Base-by-base conservation (phyloP, 2,329 filamentous ascomycete species). In the Fusarium odoratissimum region DNA sequence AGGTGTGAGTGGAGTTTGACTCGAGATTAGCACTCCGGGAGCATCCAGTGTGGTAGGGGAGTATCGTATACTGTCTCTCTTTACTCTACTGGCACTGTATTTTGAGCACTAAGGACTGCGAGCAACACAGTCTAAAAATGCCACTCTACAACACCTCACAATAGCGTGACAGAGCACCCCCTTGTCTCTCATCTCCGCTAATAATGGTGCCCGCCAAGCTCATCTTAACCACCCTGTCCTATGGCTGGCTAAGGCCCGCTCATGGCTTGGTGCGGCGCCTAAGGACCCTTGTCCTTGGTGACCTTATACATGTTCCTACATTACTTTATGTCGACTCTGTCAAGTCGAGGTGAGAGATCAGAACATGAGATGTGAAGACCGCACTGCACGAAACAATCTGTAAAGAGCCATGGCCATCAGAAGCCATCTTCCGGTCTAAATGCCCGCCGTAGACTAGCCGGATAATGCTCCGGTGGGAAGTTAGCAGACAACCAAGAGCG, bases 1-100 rank as follows among this genome's bases (percentile, higher is more conserved):
- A 76, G 79, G 83, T 83, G 79, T 84, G 83, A 79, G 81, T 84
- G 82, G 80, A 77, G 81, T 81, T 77, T 64, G 67, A 73, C 69
- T 78, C 78, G 81, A 85, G 83, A 85, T 85, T 84, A 84, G 76
- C 80, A 61, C 80, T 80, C 76, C 69, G 71, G 67, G 65, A 72
- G 67, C 75, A 77, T 79, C 65, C 44, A 69, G 67, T 42, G 38
- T 54, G 78, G 73, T 83, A 83, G 74, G 65, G 62, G 55, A 62
- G 54, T 57, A 78, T 75, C 78, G 51, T 51, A 38, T 49, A 69
- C 72, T 71, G 78, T 80, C 54, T 17, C 1, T 0, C 0, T 0
- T 1, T 3, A 0, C 0, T 0, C 0, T 0, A 6, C 4, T 46
- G 8, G 12, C 67, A 79, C 76, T 69, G 68, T 66, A 19, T 23